Conservation (phyloP, 768 basidiomycete species). For the Mrakia hoshinonis region DNA sequence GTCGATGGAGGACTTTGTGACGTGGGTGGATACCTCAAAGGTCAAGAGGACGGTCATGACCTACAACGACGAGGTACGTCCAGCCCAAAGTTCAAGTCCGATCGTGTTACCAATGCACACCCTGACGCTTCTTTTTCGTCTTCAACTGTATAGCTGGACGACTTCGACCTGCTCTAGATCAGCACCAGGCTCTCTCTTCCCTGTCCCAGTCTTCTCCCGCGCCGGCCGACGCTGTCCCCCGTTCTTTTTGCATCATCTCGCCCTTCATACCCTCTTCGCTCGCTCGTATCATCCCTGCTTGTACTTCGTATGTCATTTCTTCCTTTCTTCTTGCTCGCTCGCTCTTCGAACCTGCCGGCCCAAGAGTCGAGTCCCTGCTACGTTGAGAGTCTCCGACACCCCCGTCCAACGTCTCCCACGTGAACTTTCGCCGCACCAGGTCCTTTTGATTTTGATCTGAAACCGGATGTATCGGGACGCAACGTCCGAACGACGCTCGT, state of each 20-base stretch:
- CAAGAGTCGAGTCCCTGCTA: no score
- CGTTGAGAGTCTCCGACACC: no score
- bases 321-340: no score
- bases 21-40: constrained; percentile 97
- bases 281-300: not conserved
- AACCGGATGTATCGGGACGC: no score
- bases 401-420: no score
- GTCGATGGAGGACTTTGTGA: constrained; percentile 98
- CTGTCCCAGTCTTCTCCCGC: not conserved
- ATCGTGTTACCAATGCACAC: no score
- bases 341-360: no score
- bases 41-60: constrained; percentile 88
- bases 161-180: constrained; percentile 70
- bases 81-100: no score
- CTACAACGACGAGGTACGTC: constrained; percentile 86
- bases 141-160: constrained; percentile 60
- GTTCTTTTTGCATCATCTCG: not conserved
- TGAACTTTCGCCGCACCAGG: no score
- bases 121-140: not conserved
- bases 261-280: not conserved
- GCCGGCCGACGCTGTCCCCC: not conserved
- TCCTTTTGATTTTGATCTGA: no score
- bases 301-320: no score
- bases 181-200: not conserved
- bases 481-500: no score